A percentile compares a stretch with the other conserved stretches of the same genome.
These are phyloP conservation scores for Astrothelium subdiscretum DNA, from an alignment of 495 filamentous ascomycete species.

Conservation along the genomic window DNA sequence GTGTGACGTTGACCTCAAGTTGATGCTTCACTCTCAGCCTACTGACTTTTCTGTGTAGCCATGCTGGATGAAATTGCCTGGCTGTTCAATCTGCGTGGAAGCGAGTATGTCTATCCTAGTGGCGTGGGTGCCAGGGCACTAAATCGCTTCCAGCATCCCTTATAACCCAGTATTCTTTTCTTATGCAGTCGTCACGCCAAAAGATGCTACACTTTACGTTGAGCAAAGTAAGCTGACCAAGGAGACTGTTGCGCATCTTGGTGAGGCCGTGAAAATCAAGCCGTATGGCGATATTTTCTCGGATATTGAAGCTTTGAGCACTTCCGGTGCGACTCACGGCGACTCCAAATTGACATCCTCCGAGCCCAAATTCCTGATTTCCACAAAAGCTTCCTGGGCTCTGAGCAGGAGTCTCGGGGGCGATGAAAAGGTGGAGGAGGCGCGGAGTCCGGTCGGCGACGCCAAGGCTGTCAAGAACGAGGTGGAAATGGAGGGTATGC, in stretches of 20 bases:
- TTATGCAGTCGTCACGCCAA: conserved; percentile 79
- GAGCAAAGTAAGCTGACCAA: conserved; percentile 63
- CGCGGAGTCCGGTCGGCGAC: conserved; percentile 80
- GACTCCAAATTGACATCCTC: conserved; percentile 23
- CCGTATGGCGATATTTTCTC: conserved; percentile 78
- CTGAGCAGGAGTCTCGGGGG: conserved; percentile 78
- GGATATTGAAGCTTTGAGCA: conserved; percentile 54
- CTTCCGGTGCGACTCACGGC: conserved; percentile 29
- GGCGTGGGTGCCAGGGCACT: background rate
- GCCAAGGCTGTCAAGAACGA: conserved; percentile 97
- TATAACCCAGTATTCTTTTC: conserved; percentile 99
- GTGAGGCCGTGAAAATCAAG: conserved; percentile 58
- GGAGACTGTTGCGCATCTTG: conserved; percentile 60
- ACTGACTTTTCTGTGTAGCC: conserved; percentile 26
- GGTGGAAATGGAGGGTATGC: conserved; percentile 83
- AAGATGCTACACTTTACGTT: conserved; percentile 72
- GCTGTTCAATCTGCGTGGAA: conserved; percentile 94
- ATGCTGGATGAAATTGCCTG: conserved; percentile 98
- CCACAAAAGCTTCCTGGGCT: conserved; percentile 88
- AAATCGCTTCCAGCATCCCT: conserved; percentile 52
- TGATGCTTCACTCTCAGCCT: background rate
- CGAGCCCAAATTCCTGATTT: conserved; percentile 67
- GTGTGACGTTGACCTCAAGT: conserved; percentile 4
- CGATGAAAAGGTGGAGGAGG: conserved; percentile 75
- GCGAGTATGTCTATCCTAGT: conserved; percentile 48